Evolutionary conservation across 345 rosid genomes (phyloP).

Genomic region (Hibiscus mutabilis): DNA sequence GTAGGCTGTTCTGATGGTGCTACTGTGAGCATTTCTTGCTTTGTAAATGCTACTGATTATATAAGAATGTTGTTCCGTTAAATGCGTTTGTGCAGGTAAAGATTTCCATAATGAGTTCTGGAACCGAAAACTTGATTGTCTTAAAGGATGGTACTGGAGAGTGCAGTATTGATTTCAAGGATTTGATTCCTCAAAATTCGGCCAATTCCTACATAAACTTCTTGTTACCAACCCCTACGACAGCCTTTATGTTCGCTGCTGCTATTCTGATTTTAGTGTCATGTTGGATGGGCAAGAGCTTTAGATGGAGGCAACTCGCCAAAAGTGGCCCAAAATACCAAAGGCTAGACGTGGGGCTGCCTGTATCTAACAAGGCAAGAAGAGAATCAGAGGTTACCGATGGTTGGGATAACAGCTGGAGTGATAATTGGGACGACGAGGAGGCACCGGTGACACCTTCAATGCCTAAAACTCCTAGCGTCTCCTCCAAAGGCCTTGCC

Average conservation of each 20-base stretch:
- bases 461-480: conserved; percentile 49
- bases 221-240: conserved; percentile 19
- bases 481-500: conserved; percentile 69
- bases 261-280: conserved; percentile 40
- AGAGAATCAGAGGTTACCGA: background rate
- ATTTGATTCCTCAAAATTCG: conserved; percentile 31
- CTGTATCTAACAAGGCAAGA: conserved; percentile 25
- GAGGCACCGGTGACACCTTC: background rate
- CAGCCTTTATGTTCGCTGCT: conserved; percentile 25
- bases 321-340: conserved; percentile 39
- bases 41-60: background rate
- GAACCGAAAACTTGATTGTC: conserved; percentile 33
- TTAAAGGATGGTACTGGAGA: conserved; percentile 38
- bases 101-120: conserved; percentile 35
- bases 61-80: background rate
- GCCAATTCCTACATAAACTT: conserved; percentile 26
- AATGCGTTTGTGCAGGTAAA: conserved; percentile 42
- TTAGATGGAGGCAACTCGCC: conserved; percentile 26
- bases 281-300: conserved; percentile 33
- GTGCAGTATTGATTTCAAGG: conserved; percentile 59
- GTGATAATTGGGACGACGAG: background rate
- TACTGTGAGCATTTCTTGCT: background rate
- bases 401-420: background rate
- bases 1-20: background rate
- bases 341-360: conserved; percentile 59